phyloP scores from a whole-genome alignment of 2,329 filamentous ascomycete species.

The Ophiosphaerella korrae region DNA sequence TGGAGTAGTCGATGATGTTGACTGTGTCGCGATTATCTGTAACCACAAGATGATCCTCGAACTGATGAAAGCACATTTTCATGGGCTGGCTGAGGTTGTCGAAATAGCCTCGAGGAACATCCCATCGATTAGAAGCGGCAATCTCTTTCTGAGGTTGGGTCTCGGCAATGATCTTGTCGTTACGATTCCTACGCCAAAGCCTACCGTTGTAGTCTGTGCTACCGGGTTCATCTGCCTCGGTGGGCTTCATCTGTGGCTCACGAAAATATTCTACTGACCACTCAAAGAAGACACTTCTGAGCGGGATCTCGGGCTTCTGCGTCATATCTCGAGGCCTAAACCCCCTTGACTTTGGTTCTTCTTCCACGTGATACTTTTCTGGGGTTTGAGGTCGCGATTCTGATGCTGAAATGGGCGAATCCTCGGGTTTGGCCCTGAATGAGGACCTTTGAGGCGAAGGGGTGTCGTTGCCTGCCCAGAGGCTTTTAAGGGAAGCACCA shows the following conservation, averaged over 20 bases:
- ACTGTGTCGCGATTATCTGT: slow-evolving; percentile 92
- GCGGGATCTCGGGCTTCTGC: slow-evolving; percentile 68
- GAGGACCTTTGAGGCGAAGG: slow-evolving; percentile 34
- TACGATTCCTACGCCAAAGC: slow-evolving; percentile 88
- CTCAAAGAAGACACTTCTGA: slow-evolving; percentile 84
- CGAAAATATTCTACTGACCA: slow-evolving; percentile 98
- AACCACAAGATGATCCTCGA: slow-evolving; percentile 92
- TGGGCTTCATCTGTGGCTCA: slow-evolving; percentile 96
- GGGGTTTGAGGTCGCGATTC: slow-evolving; percentile 70
- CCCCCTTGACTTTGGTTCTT: slow-evolving; percentile 77
- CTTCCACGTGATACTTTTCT: slow-evolving; percentile 71
- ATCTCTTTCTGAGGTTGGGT: slow-evolving; percentile 93
- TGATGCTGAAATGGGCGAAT: slow-evolving; percentile 71
- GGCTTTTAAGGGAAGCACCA: slow-evolving; percentile 66
- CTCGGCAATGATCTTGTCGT: slow-evolving; percentile 88
- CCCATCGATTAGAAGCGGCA: slow-evolving; percentile 86
- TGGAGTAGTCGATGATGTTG: slow-evolving; percentile 78
- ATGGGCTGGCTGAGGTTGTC: slow-evolving; percentile 88
- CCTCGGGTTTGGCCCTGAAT: slow-evolving; percentile 57
- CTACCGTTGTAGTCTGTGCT: slow-evolving; percentile 96
- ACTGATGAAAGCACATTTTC: slow-evolving; percentile 96
- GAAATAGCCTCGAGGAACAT: slow-evolving; percentile 78
- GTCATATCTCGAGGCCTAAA: slow-evolving; percentile 68
- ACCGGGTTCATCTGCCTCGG: slow-evolving; percentile 93
- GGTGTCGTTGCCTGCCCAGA: slow-evolving; percentile 54